phyloP scores from a whole-genome alignment of 2,329 filamentous ascomycete genomes.

The Hypoxylon sp. region DNA sequence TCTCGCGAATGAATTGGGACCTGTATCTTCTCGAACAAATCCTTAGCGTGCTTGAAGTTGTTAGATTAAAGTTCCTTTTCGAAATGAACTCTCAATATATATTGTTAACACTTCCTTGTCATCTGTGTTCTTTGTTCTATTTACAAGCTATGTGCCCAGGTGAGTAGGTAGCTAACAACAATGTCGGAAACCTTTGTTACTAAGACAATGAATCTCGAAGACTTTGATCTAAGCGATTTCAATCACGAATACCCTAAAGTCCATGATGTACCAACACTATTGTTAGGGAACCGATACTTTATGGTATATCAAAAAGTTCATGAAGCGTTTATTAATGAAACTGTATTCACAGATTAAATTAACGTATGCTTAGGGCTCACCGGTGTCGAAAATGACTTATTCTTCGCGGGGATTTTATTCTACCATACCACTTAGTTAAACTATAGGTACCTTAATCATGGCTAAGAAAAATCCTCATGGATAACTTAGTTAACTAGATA shows the following conservation, averaged over 20 bases:
- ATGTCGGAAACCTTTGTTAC: not conserved
- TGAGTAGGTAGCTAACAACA: not conserved
- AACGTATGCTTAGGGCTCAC: too few relatives aligned
- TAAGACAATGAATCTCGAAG: not conserved
- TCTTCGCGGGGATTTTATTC: too few relatives aligned
- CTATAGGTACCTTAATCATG: too few relatives aligned
- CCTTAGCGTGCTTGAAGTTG: not conserved
- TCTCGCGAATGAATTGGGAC: not conserved
- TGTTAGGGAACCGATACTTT: not conserved
- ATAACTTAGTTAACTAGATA: too few relatives aligned
- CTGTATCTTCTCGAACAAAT: not conserved
- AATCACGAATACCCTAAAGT: too few relatives aligned
- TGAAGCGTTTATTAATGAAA: not conserved
- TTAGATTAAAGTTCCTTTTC: not conserved
- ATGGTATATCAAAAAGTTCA: not conserved
- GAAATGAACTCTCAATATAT: not conserved
- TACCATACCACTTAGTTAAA: too few relatives aligned
- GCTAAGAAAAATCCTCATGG: too few relatives aligned
- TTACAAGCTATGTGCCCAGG: not conserved
- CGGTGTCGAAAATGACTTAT: too few relatives aligned
- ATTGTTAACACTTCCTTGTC: not conserved
- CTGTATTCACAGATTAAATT: not conserved
- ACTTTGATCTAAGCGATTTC: not conserved
- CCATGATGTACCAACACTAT: not conserved
- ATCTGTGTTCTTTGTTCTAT: not conserved